Percentiles rank a stretch among this genome's conserved stretches.
These are phyloP conservation scores for Pelagophyceae sp. DNA, from an alignment of 352 stramenopile genomes.

Conservation along the genomic window DNA sequence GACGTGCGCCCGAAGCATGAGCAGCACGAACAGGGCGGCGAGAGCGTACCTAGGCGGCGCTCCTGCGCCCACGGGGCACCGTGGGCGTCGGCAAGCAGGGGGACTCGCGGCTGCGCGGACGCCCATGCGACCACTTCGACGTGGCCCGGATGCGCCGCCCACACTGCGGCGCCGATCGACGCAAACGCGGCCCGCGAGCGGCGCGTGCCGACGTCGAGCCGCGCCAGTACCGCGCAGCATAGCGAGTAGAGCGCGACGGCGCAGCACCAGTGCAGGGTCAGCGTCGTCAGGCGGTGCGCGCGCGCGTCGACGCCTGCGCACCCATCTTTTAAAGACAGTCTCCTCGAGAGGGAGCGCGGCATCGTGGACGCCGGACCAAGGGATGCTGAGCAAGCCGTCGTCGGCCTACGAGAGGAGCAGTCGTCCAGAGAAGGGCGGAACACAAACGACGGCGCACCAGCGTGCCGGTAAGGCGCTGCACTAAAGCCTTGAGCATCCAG, in stretches of 20 bases:
- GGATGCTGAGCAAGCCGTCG: not conserved
- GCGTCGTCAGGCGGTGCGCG: conserved; percentile 42
- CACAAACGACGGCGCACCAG: conserved; percentile 18
- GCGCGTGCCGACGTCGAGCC: not conserved
- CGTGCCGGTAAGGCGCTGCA: conserved; percentile 35
- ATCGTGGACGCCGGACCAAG: not conserved
- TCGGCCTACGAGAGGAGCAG: not conserved
- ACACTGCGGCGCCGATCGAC: conserved; percentile 45
- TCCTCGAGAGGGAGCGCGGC: not conserved
- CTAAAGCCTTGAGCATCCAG: conserved; percentile 53
- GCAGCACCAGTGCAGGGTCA: conserved; percentile 41
- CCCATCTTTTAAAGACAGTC: not conserved
- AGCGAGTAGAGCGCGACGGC: conserved; percentile 13
- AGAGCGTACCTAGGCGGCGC: conserved; percentile 40
- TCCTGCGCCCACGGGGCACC: not conserved
- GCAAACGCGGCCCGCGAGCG: not conserved
- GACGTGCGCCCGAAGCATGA: conserved; percentile 38
- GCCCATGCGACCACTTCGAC: conserved; percentile 59
- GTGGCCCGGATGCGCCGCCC: conserved; percentile 52
- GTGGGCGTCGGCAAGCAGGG: too few species aligned
- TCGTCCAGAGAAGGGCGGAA: not conserved
- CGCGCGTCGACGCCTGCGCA: conserved; percentile 32
- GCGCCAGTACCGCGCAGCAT: not conserved
- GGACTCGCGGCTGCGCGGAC: conserved; percentile 44
- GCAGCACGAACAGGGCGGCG: conserved; percentile 46